Evolutionary conservation across 2,329 filamentous ascomycete species (phyloP).

Genomic region (Balansia obtecta): DNA sequence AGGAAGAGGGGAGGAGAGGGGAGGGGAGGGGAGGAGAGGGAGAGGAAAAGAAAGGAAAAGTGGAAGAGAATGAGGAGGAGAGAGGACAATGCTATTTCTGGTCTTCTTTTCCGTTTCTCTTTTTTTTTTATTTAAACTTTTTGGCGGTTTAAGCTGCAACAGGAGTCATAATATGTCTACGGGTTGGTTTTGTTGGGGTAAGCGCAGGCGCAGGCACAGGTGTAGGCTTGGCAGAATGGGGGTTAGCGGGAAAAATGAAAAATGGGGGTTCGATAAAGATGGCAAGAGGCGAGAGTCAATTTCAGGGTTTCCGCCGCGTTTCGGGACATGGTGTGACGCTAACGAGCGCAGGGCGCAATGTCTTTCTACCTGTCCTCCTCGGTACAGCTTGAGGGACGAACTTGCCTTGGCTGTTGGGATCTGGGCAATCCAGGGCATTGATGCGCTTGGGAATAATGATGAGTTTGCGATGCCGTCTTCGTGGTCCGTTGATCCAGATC

Average conservation of each 20-base stretch:
- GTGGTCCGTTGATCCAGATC: too few species aligned
- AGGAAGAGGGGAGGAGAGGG: background rate
- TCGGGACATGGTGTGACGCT: background rate
- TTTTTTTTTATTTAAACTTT: too few species aligned
- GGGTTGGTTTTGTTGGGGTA: slow-evolving; percentile 2
- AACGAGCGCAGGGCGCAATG: too few species aligned
- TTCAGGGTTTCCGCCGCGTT: background rate
- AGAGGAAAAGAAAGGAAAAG: too few species aligned
- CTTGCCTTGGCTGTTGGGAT: background rate
- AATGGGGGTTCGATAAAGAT: background rate
- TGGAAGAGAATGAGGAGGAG: background rate
- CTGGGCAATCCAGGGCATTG: too few species aligned
- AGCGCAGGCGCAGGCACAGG: background rate
- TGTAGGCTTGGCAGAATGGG: background rate
- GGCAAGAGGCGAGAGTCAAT: background rate
- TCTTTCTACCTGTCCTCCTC: too few species aligned
- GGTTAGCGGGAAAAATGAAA: background rate
- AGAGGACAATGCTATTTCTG: background rate
- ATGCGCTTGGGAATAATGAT: too few species aligned
- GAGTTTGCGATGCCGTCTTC: too few species aligned
- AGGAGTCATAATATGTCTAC: background rate
- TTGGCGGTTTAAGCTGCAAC: background rate
- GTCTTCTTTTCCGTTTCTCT: too few species aligned
- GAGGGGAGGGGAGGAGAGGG: background rate
- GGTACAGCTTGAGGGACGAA: too few species aligned